A percentile compares a stretch with the other conserved stretches of the same genome.
Conservation (phyloP, 2,329 filamentous ascomycete species). For the Arthrobotrys pseudoclavata region DNA sequence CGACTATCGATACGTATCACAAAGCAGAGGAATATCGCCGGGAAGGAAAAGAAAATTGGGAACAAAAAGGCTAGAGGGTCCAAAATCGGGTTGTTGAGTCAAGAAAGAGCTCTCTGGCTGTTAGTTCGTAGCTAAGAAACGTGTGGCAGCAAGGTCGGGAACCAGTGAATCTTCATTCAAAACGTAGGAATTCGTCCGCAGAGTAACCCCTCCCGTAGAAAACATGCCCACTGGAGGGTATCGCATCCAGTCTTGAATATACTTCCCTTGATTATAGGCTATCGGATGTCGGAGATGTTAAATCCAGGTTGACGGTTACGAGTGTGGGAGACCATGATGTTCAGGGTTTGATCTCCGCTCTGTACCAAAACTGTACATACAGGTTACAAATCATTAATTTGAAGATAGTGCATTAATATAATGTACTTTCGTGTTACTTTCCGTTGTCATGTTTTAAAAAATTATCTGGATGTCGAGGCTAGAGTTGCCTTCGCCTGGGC, state of each 20-base stretch:
- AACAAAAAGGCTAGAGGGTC: background rate
- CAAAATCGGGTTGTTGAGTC: background rate
- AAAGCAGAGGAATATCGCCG: background rate
- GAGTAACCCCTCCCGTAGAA: background rate
- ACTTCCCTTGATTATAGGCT: background rate
- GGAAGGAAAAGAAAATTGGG: background rate
- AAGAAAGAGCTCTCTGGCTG: background rate
- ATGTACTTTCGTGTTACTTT: background rate
- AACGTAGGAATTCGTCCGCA: background rate
- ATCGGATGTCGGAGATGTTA: background rate
- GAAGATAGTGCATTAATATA: background rate
- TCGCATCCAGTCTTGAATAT: background rate
- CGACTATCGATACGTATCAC: background rate
- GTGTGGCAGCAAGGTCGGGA: background rate
- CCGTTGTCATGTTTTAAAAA: background rate
- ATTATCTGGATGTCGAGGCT: background rate
- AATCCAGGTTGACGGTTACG: background rate
- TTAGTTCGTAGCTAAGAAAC: background rate
- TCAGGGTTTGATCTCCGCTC: background rate
- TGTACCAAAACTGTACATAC: background rate
- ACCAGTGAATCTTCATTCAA: background rate
- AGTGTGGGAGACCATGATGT: background rate
- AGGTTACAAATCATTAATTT: background rate
- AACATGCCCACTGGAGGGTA: background rate
- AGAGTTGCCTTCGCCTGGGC: constrained; percentile 9